These are phyloP conservation scores for Colletotrichum sp. DNA, from an alignment of 2,329 filamentous ascomycete genomes.

Conservation along the genomic window DNA sequence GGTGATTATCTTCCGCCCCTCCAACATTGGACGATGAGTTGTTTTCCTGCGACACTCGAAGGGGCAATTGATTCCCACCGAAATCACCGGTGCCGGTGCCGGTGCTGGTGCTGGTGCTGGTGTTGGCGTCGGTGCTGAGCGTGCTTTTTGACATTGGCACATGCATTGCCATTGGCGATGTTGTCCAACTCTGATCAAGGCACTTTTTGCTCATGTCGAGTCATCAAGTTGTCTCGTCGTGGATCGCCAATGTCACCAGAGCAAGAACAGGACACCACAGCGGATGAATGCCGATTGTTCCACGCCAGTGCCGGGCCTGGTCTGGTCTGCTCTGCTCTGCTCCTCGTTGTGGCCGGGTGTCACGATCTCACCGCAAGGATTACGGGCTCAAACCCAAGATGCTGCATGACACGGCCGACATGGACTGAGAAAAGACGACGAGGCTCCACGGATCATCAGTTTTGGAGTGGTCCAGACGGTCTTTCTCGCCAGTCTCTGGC, in stretches of 20 bases:
- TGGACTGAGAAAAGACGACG: not conserved
- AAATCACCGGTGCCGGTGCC: not conserved
- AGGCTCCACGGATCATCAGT: conserved; percentile 12
- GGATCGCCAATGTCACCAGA: not conserved
- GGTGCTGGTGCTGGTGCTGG: not conserved
- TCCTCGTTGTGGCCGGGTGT: not conserved
- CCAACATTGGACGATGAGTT: conserved; percentile 8
- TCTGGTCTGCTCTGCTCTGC: not conserved
- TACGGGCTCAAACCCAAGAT: not conserved
- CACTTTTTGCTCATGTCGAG: not conserved
- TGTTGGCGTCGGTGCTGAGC: not conserved
- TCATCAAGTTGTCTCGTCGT: not conserved
- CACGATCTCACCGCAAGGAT: conserved; percentile 1
- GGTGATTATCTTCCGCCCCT: not conserved
- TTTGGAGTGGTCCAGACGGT: conserved; percentile 14
- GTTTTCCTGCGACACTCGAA: not conserved
- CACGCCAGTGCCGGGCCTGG: not conserved
- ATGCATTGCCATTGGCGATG: not conserved
- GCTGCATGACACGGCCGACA: not conserved
- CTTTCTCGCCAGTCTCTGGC: not conserved
- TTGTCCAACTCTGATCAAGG: not conserved
- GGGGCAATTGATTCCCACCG: not conserved
- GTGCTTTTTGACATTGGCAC: not conserved
- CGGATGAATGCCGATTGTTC: not conserved
- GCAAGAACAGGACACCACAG: not conserved